A percentile compares a stretch with the other conserved stretches of the same genome.
phyloP scores from a whole-genome alignment of 176 grass and related monocot species.

The Cenchrus purpureus region DNA sequence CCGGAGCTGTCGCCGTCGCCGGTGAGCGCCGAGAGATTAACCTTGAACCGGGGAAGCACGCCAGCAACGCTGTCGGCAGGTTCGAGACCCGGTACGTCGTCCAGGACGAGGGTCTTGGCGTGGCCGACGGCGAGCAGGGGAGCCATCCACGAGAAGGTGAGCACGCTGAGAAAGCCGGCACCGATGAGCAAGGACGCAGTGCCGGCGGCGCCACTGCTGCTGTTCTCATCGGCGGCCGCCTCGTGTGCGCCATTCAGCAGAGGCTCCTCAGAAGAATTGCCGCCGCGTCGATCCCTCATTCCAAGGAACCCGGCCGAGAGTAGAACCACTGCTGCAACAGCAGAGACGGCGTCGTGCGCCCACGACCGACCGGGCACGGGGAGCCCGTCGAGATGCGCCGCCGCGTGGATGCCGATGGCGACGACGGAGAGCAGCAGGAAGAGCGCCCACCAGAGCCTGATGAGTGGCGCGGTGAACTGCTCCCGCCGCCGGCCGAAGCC shows the following conservation, averaged over 20 bases:
- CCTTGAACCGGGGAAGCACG: conserved; percentile 61
- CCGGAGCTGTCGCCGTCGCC: conserved; percentile 9
- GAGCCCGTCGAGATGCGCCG: conserved; percentile 5
- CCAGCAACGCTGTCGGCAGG: conserved; percentile 48
- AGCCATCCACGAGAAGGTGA: conserved; percentile 77
- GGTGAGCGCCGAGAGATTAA: conserved; percentile 51
- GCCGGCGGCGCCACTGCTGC: neutral
- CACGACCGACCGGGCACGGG: conserved; percentile 42
- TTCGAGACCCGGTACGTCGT: conserved; percentile 72
- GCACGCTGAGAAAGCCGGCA: conserved; percentile 64
- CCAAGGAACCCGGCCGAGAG: conserved; percentile 45
- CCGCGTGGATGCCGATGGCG: conserved; percentile 36
- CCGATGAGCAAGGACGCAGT: conserved; percentile 56
- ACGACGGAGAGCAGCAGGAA: conserved; percentile 58
- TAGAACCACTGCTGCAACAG: conserved; percentile 32
- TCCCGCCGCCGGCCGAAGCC: conserved; percentile 22
- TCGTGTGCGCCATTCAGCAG: conserved; percentile 44
- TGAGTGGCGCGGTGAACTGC: conserved; percentile 53
- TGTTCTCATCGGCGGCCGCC: neutral
- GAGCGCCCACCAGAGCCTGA: conserved; percentile 69
- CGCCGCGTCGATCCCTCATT: neutral
- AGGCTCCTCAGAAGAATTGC: conserved; percentile 52
- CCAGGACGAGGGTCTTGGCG: conserved; percentile 63
- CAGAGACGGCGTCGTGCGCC: conserved; percentile 57
- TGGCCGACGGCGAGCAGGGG: conserved; percentile 65